Evolutionary conservation across 176 grass and related monocot genomes (phyloP), one percentile per base, ranked within the genome.

Genomic region (Rhynchospora tenuis): DNA sequence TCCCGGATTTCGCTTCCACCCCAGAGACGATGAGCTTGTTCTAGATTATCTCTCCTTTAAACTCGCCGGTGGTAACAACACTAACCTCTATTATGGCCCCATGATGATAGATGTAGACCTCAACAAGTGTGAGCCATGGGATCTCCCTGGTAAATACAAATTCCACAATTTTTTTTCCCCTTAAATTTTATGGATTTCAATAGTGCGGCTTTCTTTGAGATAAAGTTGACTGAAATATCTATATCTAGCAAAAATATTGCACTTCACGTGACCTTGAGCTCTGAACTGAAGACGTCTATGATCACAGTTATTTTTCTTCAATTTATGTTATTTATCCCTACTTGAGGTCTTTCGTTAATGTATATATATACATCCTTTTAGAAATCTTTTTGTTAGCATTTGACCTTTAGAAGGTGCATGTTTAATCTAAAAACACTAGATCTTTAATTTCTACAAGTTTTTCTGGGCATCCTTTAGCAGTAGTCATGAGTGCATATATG

Each of bases 51-150:
- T 98, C n/a, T 78, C 51, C 59, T 63, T 62, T 59, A 98, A 95
- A 87, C 83, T 95, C 73, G 33, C 86, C 16, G 73, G 81, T 22
- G 26, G 8, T 15, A 48, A 47, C 0, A 64, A 60, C 31, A 52
- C 52, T 5, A 78, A 74, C 23, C 46, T 84, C 8, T 62, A 76
- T 44, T 85, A 84, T 29, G 77, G 87, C 59, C 74, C 89, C 28
- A 76, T 85, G 68, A 75, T 98, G 81, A 59, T 98, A 19, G 95
- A 95, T 88, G 92, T 98, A 26, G 92, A 98, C 47, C 95, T 98
- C 91, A 98, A 98, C 89, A 93, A 95, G 91, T 85, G 91, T 77
- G 95, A 98, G 79, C 95, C 92, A 1, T 95, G 92, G 91, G 92
- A 98, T 26, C 89, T 98, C 79, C 95, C 95, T 80, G 91, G 95